phyloP scores from a whole-genome alignment of 2,329 filamentous ascomycete genomes.

The Sordariomycetes sp. region DNA sequence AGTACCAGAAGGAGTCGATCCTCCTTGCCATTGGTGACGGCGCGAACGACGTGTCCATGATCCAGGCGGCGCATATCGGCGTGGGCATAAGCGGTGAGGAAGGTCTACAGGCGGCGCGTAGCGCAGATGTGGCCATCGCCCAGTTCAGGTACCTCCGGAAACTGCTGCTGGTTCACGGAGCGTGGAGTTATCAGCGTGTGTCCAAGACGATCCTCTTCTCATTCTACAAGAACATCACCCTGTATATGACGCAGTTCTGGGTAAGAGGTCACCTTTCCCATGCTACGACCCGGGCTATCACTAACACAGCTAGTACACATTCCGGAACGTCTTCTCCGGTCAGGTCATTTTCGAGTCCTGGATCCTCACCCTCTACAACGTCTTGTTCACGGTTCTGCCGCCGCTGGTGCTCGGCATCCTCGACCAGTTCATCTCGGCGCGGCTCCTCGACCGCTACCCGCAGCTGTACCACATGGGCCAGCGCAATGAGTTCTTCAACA shows the following conservation, averaged over 20 bases:
- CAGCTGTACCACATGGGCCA: constrained; percentile 92
- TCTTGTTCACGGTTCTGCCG: constrained; percentile 91
- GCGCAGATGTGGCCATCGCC: constrained; percentile 88
- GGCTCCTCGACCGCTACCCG: constrained; percentile 87
- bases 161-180: constrained; percentile 84
- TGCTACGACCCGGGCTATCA: neutral
- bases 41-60: constrained; percentile 99
- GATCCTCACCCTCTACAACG: constrained; percentile 99
- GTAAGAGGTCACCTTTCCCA: constrained; percentile 29
- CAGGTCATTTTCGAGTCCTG: constrained; percentile 98
- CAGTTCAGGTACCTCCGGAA: constrained; percentile 95
- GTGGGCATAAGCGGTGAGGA: constrained; percentile 96
- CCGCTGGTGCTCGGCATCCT: constrained; percentile 93
- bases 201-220: constrained; percentile 97
- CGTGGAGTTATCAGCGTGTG: constrained; percentile 96
- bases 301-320: constrained; percentile 60
- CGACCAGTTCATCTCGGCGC: constrained; percentile 93
- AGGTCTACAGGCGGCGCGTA: constrained; percentile 90
- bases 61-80: constrained; percentile 94
- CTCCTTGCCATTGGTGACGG: constrained; percentile 94
- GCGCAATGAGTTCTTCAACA: constrained; percentile 84
- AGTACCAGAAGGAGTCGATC: constrained; percentile 77
- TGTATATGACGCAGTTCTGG: constrained; percentile 99
- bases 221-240: constrained; percentile 97
- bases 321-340: constrained; percentile 96